Base-by-base conservation (phyloP, 177 flowering plant genomes). In the Telopea speciosissima region DNA sequence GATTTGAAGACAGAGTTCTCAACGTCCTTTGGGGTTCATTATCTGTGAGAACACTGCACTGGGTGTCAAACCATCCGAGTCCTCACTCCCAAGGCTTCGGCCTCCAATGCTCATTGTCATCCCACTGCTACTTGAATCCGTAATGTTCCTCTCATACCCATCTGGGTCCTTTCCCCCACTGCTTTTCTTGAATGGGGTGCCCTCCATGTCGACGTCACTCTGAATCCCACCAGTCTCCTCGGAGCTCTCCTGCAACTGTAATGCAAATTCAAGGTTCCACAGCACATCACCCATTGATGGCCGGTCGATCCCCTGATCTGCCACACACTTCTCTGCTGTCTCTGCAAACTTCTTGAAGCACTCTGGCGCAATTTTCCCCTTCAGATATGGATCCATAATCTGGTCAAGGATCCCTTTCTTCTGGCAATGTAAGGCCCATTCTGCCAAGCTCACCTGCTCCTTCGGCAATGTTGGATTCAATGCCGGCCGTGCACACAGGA, bases 221-320 rank as follows among this genome's bases (percentile, higher is more conserved):
- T 10, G 54, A 17, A 21, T 24, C 17, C 60, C 52, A 8, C 66
- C 70, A 16, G 9, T 65, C 72, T 76, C 73, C 56, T 75, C 70
- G 14, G 70, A 77, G 22, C 70, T 66, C 64, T 73, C 71, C 52
- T 81, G 81, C 54, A 78, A 62, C 45, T 71, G 69, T 31, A 76
- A 12, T 9, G 83, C 81, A 63, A 81, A 76, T 67, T 81, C 83
- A 8, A 81, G 77, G 63, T 63, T 36, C 80, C 79, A 72, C 68
- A 78, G 62, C 33, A 81, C 76, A 45, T 81, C 79, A 13, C 70
- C 68, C 82, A 83, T 83, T 17, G 83, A 56, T 1, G 83, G 85
- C 58, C 85, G 72, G 23, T 76, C 69, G 4, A 68, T 70, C 16
- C 83, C 81, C 9, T 66, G 36, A 45, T 77, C 81, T 12, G 36